Conservation (phyloP, 164 flowering plant genomes). For the Aristolochia fimbriata region DNA sequence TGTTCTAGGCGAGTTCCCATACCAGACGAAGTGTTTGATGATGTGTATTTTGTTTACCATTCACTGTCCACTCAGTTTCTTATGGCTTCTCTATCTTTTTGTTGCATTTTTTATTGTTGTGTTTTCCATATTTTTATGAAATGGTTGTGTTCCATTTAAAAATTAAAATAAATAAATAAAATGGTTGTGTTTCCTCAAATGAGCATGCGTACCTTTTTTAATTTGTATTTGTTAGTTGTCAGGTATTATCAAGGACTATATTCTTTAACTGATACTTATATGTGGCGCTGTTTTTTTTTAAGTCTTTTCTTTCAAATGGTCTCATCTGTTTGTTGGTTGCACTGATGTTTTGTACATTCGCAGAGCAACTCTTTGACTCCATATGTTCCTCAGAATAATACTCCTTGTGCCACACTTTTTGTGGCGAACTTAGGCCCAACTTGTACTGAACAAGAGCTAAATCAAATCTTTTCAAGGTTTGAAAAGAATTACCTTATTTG, state of each 20-base stretch:
- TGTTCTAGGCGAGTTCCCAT: too few species aligned
- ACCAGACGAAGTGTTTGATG: too few species aligned
- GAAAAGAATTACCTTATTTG: constrained; percentile 1
- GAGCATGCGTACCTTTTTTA: too few species aligned
- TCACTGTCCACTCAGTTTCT: too few species aligned
- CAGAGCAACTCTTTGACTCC: constrained; percentile 26
- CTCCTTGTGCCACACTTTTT: constrained; percentile 90
- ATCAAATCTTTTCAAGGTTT: constrained; percentile 77
- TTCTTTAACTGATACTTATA: not conserved
- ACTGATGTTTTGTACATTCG: not conserved
- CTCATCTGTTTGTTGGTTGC: not conserved
- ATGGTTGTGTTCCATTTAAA: too few species aligned
- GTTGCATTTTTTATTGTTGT: too few species aligned
- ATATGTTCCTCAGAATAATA: constrained; percentile 23
- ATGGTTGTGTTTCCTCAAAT: too few species aligned
- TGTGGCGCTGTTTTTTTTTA: not conserved
- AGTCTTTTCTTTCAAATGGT: not conserved
- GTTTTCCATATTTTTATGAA: too few species aligned
- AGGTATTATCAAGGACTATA: not conserved
- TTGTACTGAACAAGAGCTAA: constrained; percentile 76
- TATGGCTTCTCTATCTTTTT: too few species aligned
- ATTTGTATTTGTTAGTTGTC: too few species aligned
- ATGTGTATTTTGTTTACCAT: too few species aligned
- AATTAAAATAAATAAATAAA: too few species aligned
- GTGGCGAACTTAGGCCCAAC: constrained; percentile 84